phyloP scores from a whole-genome alignment of 2,329 filamentous ascomycete species.

The Chaetomium sp. region DNA sequence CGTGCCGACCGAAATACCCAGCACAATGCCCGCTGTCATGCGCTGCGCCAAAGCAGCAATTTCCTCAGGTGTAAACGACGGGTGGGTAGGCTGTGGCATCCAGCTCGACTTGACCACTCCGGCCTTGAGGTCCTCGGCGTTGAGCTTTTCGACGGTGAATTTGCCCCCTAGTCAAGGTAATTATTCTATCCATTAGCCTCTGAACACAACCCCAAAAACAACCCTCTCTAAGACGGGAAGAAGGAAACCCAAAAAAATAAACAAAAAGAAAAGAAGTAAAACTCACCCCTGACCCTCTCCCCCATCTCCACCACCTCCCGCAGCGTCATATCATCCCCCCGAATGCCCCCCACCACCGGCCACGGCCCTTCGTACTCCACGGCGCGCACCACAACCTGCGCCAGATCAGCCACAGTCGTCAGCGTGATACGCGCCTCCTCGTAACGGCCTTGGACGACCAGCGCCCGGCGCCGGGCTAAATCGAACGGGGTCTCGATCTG shows the following conservation, averaged over 20 bases:
- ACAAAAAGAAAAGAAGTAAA: background rate
- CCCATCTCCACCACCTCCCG: conserved; percentile 29
- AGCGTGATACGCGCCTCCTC: conserved; percentile 27
- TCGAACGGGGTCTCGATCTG: conserved; percentile 30
- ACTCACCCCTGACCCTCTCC: conserved; percentile 30
- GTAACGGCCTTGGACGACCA: conserved; percentile 26
- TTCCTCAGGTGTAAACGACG: conserved; percentile 25
- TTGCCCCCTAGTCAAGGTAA: too few relatives aligned
- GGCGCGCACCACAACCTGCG: conserved; percentile 30
- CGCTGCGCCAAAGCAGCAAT: conserved; percentile 20
- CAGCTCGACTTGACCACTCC: conserved; percentile 25
- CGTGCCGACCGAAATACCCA: conserved; percentile 19
- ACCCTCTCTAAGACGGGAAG: too few relatives aligned
- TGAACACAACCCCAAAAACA: too few relatives aligned
- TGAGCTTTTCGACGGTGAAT: conserved; percentile 28
- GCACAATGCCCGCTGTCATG: conserved; percentile 22
- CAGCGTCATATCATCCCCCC: conserved; percentile 27
- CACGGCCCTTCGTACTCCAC: conserved; percentile 36
- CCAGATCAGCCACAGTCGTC: conserved; percentile 32
- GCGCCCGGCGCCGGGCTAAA: conserved; percentile 30
- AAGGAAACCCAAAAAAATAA: too few relatives aligned
- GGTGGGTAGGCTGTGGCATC: conserved; percentile 24
- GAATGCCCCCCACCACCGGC: conserved; percentile 35
- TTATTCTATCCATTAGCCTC: too few relatives aligned
- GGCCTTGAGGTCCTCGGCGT: conserved; percentile 28